Percentiles rank a stretch among this genome's conserved stretches.
Evolutionary conservation across 1,284 basidiomycete genomes (phyloP).

Genomic region (Pseudozyma thailandica): DNA sequence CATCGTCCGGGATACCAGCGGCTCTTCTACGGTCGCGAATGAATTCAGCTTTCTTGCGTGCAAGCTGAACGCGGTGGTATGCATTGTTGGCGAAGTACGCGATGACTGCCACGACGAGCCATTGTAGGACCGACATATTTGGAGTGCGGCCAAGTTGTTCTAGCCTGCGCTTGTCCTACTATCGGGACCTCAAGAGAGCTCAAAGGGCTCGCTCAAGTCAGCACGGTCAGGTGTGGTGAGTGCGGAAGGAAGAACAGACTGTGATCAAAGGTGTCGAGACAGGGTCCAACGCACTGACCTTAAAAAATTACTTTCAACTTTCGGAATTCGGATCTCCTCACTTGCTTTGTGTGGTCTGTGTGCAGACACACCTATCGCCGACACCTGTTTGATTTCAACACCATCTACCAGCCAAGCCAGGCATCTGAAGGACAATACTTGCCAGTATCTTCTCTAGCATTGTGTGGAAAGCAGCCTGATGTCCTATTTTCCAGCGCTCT

Average conservation of each 20-base stretch:
- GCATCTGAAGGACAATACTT: too few relatives aligned
- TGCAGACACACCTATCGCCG: too few relatives aligned
- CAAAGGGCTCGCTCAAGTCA: too few relatives aligned
- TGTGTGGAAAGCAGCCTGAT: too few relatives aligned
- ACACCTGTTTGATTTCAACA: too few relatives aligned
- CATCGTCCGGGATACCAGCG: conserved; percentile 55
- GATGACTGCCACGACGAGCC: conserved; percentile 23
- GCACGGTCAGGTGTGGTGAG: not conserved
- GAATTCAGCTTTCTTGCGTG: conserved; percentile 44
- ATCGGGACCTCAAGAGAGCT: too few relatives aligned
- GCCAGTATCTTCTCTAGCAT: too few relatives aligned
- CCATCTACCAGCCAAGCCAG: too few relatives aligned
- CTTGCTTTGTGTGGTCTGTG: not conserved
- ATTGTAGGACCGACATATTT: conserved; percentile 30
- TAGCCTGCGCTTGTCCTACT: not conserved
- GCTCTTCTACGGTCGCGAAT: conserved; percentile 45
- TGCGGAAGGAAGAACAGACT: not conserved
- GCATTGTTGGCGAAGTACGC: conserved; percentile 17
- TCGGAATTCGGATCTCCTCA: not conserved
- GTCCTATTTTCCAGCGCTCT: too few relatives aligned
- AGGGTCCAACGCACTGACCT: conserved; percentile 7
- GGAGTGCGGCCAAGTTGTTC: not conserved
- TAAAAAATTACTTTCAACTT: not conserved
- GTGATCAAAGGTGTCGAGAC: conserved; percentile 1
- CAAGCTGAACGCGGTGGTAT: conserved; percentile 25